phyloP scores from a whole-genome alignment of 306 rosid genomes.

The Styphnolobium japonicum region DNA sequence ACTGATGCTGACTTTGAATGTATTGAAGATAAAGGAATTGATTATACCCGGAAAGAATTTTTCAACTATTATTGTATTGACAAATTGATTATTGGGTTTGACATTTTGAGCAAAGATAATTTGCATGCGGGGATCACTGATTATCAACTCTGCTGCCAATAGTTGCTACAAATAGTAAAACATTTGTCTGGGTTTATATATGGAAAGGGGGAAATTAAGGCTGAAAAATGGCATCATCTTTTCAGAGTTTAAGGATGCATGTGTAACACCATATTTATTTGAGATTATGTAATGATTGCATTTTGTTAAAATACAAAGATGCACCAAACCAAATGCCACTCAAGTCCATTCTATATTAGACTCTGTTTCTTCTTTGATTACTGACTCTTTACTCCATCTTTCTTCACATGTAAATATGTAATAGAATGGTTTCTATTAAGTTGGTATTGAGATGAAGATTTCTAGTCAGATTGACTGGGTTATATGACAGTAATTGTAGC shows the following conservation, averaged over 20 bases:
- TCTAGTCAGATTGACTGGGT: not conserved
- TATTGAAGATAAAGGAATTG: not conserved
- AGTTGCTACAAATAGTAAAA: not conserved
- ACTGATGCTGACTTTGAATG: not conserved
- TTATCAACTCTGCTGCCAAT: not conserved
- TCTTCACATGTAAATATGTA: not conserved
- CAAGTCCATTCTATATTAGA: not conserved
- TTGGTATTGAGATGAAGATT: not conserved
- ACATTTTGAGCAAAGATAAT: not conserved
- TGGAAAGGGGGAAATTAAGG: not conserved
- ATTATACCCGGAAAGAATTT: not conserved
- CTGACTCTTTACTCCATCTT: conserved; percentile 4
- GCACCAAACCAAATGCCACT: not conserved
- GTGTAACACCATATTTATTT: not conserved
- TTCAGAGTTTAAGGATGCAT: not conserved
- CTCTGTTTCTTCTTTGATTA: not conserved
- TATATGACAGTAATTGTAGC: not conserved
- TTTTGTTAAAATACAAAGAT: not conserved
- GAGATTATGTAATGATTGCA: not conserved
- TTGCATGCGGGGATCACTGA: not conserved
- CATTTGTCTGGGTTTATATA: not conserved
- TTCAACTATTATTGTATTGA: not conserved
- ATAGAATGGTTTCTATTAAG: not conserved
- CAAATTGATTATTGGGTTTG: not conserved
- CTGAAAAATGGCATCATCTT: not conserved